A percentile compares a stretch with the other conserved stretches of the same genome.
phyloP scores from a whole-genome alignment of 768 basidiomycete genomes.

The Agrocybe pediades region DNA sequence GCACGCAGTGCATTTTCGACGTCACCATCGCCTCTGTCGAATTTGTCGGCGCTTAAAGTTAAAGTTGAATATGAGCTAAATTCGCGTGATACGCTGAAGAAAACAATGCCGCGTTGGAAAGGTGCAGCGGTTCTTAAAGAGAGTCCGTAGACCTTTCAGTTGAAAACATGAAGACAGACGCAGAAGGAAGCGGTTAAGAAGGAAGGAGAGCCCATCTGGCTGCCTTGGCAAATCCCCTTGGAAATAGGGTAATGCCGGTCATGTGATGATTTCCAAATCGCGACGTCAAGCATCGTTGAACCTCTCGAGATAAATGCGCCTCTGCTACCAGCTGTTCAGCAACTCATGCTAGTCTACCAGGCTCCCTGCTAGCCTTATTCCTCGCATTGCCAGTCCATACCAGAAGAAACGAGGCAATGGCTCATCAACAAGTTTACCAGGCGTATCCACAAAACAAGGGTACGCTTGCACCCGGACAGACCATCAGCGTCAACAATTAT shows the following conservation, averaged over 20 bases:
- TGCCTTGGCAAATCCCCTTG: not conserved
- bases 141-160: not conserved
- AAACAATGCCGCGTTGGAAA: no score
- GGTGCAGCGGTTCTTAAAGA: no score
- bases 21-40: no score
- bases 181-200: not conserved
- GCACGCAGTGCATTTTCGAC: no score
- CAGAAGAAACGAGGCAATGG: slow-evolving; percentile 38
- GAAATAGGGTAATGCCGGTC: slow-evolving; percentile 12
- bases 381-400: slow-evolving; percentile 4
- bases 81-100: no score
- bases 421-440: slow-evolving; percentile 51
- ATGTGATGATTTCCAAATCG: slow-evolving; percentile 28
- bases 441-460: slow-evolving; percentile 61
- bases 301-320: slow-evolving; percentile 18
- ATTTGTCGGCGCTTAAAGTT: no score
- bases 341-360: slow-evolving; percentile 19
- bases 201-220: not conserved
- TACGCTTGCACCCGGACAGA: slow-evolving; percentile 79
- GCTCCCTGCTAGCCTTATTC: slow-evolving; percentile 12
- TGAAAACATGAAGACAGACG: not conserved
- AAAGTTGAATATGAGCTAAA: no score
- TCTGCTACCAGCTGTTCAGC: slow-evolving; percentile 15
- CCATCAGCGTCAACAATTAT: slow-evolving; percentile 87
- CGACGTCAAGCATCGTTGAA: slow-evolving; percentile 19